phyloP scores from a whole-genome alignment of 306 rosid species.

The Quercus aquifolioides region DNA sequence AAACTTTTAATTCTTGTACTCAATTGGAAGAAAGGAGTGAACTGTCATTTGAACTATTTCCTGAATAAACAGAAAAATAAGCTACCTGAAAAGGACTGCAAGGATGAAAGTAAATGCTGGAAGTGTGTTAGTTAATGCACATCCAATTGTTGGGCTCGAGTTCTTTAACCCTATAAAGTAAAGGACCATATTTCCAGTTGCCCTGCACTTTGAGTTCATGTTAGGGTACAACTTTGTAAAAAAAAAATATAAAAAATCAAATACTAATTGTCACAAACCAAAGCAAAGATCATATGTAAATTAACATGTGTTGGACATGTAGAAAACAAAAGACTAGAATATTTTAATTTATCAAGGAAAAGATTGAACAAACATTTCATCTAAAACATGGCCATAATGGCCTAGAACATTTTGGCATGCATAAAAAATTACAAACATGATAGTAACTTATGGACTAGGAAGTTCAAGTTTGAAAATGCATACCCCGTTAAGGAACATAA shows the following conservation, averaged over 20 bases:
- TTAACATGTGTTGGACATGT: not conserved
- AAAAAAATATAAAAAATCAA: not conserved
- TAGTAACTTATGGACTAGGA: too few relatives aligned
- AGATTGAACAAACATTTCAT: too few relatives aligned
- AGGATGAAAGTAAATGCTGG: conserved; percentile 89
- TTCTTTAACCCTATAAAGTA: conserved; percentile 63
- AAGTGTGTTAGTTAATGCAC: conserved; percentile 67
- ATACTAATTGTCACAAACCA: not conserved
- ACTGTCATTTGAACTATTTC: not conserved
- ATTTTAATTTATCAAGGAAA: too few relatives aligned
- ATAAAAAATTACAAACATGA: too few relatives aligned
- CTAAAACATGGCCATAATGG: too few relatives aligned
- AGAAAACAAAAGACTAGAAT: too few relatives aligned
- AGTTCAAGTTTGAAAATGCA: not conserved
- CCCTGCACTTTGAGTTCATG: conserved; percentile 42
- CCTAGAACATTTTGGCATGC: too few relatives aligned
- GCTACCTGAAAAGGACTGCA: conserved; percentile 66
- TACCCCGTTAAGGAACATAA: conserved; percentile 81
- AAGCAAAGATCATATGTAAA: not conserved
- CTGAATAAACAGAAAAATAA: not conserved
- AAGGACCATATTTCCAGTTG: conserved; percentile 64
- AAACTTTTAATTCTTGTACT: not conserved
- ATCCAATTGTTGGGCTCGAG: conserved; percentile 57
- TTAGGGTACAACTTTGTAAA: not conserved
- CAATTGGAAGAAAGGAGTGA: too few relatives aligned